phyloP scores from a whole-genome alignment of 768 basidiomycete species.

The Agrocybe pediades region DNA sequence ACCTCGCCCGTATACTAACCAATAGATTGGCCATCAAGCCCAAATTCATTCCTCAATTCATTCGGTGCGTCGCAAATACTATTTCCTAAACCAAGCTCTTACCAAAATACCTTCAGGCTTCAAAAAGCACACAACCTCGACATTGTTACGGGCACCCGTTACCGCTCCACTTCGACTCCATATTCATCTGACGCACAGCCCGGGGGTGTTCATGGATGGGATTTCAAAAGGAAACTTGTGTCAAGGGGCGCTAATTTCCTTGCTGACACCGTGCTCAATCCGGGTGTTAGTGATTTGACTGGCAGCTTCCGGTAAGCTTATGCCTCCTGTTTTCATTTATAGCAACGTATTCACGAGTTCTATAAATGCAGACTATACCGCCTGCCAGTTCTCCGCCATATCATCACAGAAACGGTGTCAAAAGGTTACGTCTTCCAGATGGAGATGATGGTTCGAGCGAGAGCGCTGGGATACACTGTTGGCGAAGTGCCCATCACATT shows the following conservation, averaged over 20 bases:
- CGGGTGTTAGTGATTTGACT: constrained; percentile 88
- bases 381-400: constrained; percentile 70
- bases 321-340: not conserved
- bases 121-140: constrained; percentile 88
- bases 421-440: constrained; percentile 97
- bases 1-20: not conserved
- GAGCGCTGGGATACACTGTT: constrained; percentile 79
- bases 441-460: constrained; percentile 96
- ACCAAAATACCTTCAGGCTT: constrained; percentile 44
- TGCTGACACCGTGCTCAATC: constrained; percentile 81
- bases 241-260: constrained; percentile 90
- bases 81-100: not conserved
- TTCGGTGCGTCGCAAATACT: constrained; percentile 49
- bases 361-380: constrained; percentile 65
- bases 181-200: constrained; percentile 58
- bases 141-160: constrained; percentile 92
- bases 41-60: constrained; percentile 94
- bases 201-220: constrained; percentile 93
- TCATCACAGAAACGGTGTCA: constrained; percentile 83
- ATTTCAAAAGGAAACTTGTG: constrained; percentile 85
- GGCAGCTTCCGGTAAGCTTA: constrained; percentile 80
- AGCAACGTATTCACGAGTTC: not conserved
- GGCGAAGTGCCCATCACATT: constrained; percentile 95
- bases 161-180: constrained; percentile 65
- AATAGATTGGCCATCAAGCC: constrained; percentile 49